A percentile compares a stretch with the other conserved stretches of the same genome.
Evolutionary conservation across 176 grass and related monocot species (phyloP).

Genomic region (Zoysia japonica): DNA sequence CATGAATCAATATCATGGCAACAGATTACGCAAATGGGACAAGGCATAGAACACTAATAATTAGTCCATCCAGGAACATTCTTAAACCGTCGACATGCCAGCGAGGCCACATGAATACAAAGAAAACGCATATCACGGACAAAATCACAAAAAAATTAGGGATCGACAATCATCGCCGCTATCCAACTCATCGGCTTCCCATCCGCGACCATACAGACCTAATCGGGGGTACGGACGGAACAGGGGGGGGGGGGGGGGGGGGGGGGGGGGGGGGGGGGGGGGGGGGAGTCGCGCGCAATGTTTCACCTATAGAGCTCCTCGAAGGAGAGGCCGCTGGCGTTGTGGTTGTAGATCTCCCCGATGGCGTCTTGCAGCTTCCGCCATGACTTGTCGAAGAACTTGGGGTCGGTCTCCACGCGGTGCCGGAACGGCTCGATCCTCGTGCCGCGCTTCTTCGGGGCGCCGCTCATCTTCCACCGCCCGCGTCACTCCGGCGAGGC

Average conservation of each 20-base stretch:
- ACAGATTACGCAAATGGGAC: not conserved
- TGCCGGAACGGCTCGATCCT: constrained; percentile 88
- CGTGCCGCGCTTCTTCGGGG: constrained; percentile 49
- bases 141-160: not conserved
- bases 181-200: not conserved
- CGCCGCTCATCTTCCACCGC: constrained; percentile 39
- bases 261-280: not conserved
- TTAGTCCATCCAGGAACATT: constrained; percentile 13
- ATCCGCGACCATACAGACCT: not conserved
- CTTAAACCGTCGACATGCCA: not conserved
- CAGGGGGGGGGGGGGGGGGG: not conserved
- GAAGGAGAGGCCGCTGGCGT: constrained; percentile 89
- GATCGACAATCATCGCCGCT: not conserved
- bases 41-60: not conserved
- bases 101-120: not conserved
- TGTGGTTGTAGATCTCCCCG: constrained; percentile 97
- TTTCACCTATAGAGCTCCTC: constrained; percentile 91
- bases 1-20: not conserved
- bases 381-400: constrained; percentile 90
- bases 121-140: not conserved
- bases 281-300: not conserved
- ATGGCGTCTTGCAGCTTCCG: constrained; percentile 80
- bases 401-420: constrained; percentile 81
- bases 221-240: not conserved
- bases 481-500: not conserved